Evolutionary conservation across 345 rosid genomes (phyloP), one percentile per base, ranked within the genome.

Genomic region (Mercurialis annua): DNA sequence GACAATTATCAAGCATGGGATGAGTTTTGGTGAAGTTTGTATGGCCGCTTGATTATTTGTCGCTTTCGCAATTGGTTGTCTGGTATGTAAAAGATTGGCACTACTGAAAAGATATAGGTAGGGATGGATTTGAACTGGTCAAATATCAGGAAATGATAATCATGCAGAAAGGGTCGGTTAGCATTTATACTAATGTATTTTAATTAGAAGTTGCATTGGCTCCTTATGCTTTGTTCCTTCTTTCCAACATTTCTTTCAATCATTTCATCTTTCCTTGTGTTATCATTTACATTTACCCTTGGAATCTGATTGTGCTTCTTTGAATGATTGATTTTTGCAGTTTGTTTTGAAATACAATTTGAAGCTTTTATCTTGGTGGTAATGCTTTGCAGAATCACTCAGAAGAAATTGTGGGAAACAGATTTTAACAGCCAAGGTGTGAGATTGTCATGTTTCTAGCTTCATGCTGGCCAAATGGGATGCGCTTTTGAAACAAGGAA

Each of bases 331-430:
- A 44, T 56, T 52, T n/a, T 42, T 43, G 34, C 29, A 59, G 51
- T 16, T 17, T 18, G 0, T 21, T 31, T 44, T 44, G 3, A 31
- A 30, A 10, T 16, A 20, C 38, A 36, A 11, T 47, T 27, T 54
- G n/a, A n/a, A n/a, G n/a, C n/a, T n/a, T n/a, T n/a, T n/a, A n/a
- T n/a, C n/a, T n/a, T n/a, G 34, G 44, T 26, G 16, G 2, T 53
- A 50, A 43, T 43, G 48, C 40, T 36, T 27, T 62, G 70, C 77
- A 77, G 84, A 69, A 76, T 73, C 71, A 17, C 59, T 71, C 67
- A 62, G 64, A 73, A 73, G 66, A 71, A 82, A 73, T 78, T 78
- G 70, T 71, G 61, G 58, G 71, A 62, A 52, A 18, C 46, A 73
- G 65, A 58, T 56, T 55, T 68, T 50, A 18, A 29, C 62, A 14